Conservation (phyloP, 257 asterid species). For the Fraxinus excelsior region DNA sequence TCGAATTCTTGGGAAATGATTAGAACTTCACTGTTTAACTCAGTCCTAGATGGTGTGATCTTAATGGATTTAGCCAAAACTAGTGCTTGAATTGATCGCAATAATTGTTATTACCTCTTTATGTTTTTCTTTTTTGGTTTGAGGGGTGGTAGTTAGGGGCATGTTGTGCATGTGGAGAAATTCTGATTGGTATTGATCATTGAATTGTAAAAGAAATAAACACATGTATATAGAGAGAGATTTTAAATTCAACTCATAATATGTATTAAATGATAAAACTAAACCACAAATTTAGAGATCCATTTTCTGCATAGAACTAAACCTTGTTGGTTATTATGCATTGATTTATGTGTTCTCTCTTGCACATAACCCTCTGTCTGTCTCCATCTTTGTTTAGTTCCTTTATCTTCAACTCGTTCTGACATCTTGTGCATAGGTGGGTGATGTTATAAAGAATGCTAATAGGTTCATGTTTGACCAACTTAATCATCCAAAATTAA, state of each 20-base stretch:
- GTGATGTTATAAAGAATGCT: background rate
- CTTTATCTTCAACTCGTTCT: background rate
- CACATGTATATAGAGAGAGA: no score
- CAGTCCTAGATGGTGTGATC: no score
- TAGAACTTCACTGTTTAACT: no score
- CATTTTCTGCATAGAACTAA: background rate
- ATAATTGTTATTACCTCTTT: background rate
- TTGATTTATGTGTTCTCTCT: background rate
- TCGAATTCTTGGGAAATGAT: no score
- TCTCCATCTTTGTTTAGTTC: background rate
- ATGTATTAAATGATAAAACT: no score
- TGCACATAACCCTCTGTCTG: background rate
- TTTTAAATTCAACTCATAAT: no score
- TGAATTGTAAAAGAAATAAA: background rate
- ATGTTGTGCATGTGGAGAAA: no score
- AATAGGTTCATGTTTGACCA: background rate
- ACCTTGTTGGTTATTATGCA: background rate
- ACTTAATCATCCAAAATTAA: no score
- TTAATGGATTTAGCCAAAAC: no score
- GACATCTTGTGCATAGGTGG: background rate
- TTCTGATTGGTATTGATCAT: no score
- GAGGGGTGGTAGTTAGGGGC: background rate
- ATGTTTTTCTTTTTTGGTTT: background rate
- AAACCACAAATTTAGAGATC: background rate
- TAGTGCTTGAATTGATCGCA: no score